phyloP scores from a whole-genome alignment of 2,329 filamentous ascomycete genomes.

The Microsporum canis region DNA sequence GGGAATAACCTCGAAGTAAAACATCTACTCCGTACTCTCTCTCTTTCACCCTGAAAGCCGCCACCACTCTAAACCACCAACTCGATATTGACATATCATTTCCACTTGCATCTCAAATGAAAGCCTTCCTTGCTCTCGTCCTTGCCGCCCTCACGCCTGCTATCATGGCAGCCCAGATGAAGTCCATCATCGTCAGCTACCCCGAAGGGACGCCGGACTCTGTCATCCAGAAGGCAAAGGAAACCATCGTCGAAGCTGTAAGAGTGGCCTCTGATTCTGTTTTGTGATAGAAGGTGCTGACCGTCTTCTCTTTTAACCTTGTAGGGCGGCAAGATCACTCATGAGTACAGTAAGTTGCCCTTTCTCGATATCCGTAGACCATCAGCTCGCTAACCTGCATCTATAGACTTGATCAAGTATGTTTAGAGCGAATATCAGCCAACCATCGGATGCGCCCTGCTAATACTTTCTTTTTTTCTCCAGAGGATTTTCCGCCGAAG shows the following conservation, averaged over 20 bases:
- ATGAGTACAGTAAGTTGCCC: slow-evolving; percentile 57
- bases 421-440: neutral
- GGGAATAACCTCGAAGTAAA: neutral
- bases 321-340: slow-evolving; percentile 62
- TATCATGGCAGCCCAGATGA: slow-evolving; percentile 53
- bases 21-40: neutral
- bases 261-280: slow-evolving; percentile 15
- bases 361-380: slow-evolving; percentile 8
- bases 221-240: slow-evolving; percentile 59
- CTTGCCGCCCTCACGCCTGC: slow-evolving; percentile 49
- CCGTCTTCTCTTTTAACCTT: neutral
- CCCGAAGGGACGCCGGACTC: slow-evolving; percentile 55
- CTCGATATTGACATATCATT: neutral
- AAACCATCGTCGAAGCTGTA: slow-evolving; percentile 55
- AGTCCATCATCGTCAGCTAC: slow-evolving; percentile 70
- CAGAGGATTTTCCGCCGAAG: slow-evolving; percentile 68
- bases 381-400: neutral
- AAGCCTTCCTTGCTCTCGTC: slow-evolving; percentile 46
- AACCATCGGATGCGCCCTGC: neutral
- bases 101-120: slow-evolving; percentile 43
- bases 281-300: neutral
- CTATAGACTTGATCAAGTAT: slow-evolving; percentile 35
- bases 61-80: neutral
- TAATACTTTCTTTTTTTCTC: neutral
- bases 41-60: neutral